Conservation (phyloP, 176 grass and related monocot species). For the Oryza nivara region DNA sequence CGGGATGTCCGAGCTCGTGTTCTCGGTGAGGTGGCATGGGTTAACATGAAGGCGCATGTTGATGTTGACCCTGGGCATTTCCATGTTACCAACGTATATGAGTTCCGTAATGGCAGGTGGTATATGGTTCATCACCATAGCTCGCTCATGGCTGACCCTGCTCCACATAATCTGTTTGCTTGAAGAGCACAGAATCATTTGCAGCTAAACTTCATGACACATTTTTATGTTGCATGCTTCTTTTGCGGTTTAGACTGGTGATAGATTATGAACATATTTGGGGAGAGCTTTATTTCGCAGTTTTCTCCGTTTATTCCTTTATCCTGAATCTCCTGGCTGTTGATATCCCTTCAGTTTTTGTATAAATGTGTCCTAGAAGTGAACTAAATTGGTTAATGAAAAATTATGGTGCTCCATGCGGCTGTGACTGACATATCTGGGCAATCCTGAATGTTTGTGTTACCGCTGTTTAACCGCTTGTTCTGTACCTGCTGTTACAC, state of each 20-base stretch:
- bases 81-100: slow-evolving; percentile 85
- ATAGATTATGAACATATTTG: slow-evolving; percentile 40
- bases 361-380: slow-evolving; percentile 57
- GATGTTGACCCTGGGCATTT: slow-evolving; percentile 53
- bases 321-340: slow-evolving; percentile 38
- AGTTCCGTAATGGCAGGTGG: slow-evolving; percentile 71
- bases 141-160: slow-evolving; percentile 61
- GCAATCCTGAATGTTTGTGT: not conserved
- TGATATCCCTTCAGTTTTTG: slow-evolving; percentile 45
- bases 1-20: slow-evolving; percentile 77
- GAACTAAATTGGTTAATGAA: slow-evolving; percentile 40
- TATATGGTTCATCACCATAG: slow-evolving; percentile 94
- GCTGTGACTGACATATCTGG: slow-evolving; percentile 14
- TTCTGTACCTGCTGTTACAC: not conserved
- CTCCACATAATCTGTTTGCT: slow-evolving; percentile 62
- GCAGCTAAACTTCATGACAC: not conserved
- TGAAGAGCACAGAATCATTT: slow-evolving; percentile 38
- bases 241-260: slow-evolving; percentile 30
- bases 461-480: not conserved
- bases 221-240: slow-evolving; percentile 6
- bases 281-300: slow-evolving; percentile 22
- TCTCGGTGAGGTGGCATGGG: slow-evolving; percentile 72
- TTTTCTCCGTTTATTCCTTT: slow-evolving; percentile 20
- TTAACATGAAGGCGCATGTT: slow-evolving; percentile 76
- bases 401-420: slow-evolving; percentile 33